Conservation (phyloP, 78 protist species). For the Protostelium mycophagum region DNA sequence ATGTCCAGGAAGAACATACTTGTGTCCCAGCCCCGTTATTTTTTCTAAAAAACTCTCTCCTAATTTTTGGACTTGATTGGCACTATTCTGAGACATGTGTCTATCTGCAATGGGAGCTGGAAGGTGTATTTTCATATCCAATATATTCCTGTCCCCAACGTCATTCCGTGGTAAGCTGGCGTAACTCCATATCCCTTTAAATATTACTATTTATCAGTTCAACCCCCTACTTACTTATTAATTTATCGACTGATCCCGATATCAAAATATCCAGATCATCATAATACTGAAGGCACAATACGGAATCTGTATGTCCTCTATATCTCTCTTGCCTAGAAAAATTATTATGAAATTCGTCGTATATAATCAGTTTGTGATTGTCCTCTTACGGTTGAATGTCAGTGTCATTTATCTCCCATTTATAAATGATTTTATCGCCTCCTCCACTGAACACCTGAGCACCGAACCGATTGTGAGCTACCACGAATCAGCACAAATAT, state of each 20-base stretch:
- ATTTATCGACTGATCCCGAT: background rate
- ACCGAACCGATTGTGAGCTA: background rate
- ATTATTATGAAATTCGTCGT: background rate
- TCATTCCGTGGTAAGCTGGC: background rate
- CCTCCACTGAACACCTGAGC: background rate
- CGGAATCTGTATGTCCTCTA: background rate
- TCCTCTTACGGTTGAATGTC: background rate
- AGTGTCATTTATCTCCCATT: background rate
- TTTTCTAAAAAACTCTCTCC: background rate
- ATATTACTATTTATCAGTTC: background rate
- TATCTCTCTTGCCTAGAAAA: background rate
- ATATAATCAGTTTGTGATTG: too few species aligned
- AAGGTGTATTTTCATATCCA: too few species aligned
- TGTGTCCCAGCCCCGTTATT: background rate
- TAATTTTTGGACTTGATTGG: background rate
- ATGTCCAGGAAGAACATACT: background rate
- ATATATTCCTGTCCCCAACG: too few species aligned
- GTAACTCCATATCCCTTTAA: background rate
- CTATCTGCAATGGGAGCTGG: too few species aligned
- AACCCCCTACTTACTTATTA: background rate
- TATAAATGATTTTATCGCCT: background rate
- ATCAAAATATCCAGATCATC: background rate
- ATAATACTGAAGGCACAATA: background rate
- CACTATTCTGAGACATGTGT: background rate
- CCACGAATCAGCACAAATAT: background rate